A percentile compares a stretch with the other conserved stretches of the same genome.
Evolutionary conservation across 1,139 yeast genomes (phyloP).

Genomic region (Candida dubliniensis): DNA sequence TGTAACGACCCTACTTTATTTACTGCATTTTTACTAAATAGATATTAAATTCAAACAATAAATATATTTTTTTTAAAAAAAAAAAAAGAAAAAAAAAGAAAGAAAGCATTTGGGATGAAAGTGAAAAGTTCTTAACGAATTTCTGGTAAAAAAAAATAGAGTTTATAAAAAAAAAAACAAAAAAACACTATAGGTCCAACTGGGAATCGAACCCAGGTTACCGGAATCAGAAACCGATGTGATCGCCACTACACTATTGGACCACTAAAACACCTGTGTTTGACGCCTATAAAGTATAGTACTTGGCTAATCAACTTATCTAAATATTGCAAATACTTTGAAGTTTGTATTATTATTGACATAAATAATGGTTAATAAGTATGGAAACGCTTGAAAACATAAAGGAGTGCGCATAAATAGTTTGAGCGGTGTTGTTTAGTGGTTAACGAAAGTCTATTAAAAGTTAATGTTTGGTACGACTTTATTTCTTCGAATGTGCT

Average conservation of each 20-base stretch:
- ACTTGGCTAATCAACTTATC: no score
- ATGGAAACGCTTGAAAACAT: no score
- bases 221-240: slow-evolving; percentile 41
- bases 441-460: no score
- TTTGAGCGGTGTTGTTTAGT: no score
- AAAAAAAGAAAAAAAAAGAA: not conserved
- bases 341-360: no score
- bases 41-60: no score
- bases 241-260: slow-evolving; percentile 38
- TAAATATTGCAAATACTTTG: no score
- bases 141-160: not conserved
- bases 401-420: no score
- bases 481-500: no score
- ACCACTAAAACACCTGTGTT: slow-evolving; percentile 16
- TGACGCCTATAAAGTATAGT: not conserved
- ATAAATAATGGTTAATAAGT: no score
- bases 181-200: slow-evolving; percentile 24
- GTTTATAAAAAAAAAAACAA: slow-evolving; percentile 6
- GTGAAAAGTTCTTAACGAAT: not conserved
- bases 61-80: not conserved
- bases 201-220: slow-evolving; percentile 41
- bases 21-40: not conserved
- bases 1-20: not conserved
- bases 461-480: no score
- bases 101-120: not conserved